Evolutionary conservation across 129 eudicot species (phyloP), one percentile per base, ranked within the genome.

Genomic region (Ambrosia trifida): DNA sequence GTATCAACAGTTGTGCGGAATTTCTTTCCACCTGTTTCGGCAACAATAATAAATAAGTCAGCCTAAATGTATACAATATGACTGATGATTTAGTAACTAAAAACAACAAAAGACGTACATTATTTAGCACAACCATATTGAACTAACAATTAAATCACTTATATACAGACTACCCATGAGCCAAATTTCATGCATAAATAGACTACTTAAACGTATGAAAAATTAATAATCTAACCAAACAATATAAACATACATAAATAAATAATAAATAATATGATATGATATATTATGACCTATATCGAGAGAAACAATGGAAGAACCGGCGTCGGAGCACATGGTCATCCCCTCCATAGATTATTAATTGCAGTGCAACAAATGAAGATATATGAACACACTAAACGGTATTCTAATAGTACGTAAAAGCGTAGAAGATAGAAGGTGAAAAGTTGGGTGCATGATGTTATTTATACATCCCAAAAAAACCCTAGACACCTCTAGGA

Each of bases 1-100:
- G 98, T 89, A 82, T 85, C 96, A 72, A 80, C 68, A 11, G 98
- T 93, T 32, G 96, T 93, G 67, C 88, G 85, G 65, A 87, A 93
- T 73, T 89, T 93, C 85, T 85, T 87, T 12, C 98, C 96, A 45
- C 98, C 98, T 88, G 66, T 36, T 6, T 60, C 44, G 7, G 14
- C 31, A 63, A 53, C 44, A 41, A 71, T 12, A 59, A 17, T 3
- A 65, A 76, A 49, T 38, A 7, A 64, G 50, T 3, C 28, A 24
- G 28, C 28, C 28, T 24, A 24, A 24, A 24, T 24, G 28, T 24
- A 24, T 24, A 24, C 28, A 24, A 24, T 24, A 1, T 24, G 28
- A 24, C 28, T 24, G 28, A 24, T 24, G 28, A 24, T 24, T 24
- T 24, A 24, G 28, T 1, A 24, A 24, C 28, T 24, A 24, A 24